Evolutionary conservation across 2,329 filamentous ascomycete genomes (phyloP), one percentile per base, ranked within the genome.

Genomic region (Fonsecaea erecta): DNA sequence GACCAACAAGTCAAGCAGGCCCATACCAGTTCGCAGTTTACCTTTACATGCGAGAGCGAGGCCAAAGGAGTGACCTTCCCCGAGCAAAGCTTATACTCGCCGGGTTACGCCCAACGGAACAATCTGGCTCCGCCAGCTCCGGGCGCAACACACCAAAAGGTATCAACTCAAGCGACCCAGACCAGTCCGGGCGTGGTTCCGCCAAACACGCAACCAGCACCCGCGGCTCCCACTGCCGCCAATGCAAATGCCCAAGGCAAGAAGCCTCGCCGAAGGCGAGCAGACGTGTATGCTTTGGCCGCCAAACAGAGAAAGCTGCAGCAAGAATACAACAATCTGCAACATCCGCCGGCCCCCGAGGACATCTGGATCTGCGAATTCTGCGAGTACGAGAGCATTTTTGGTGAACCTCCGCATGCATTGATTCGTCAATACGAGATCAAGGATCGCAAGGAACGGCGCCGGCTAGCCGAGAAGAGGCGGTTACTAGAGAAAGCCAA

Each of bases 361-460:
- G 91, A 97, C 67, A 85, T 93, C 57, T 98, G 93, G 91, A 93
- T 98, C 53, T 99, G 95, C 79, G 92, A 97, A 74, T 98, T 98
- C 76, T 99, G 95, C 81, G 95, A 99, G 77, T 99, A 97, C 75
- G 94, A 98, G 78, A 87, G 88, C 59, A 97, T 99, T 56, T 98
- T 97, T 75, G 94, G 94, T n/a, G 85, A 85, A 59, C 91, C 91
- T 1, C 95, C 95, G 0, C 85, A 87, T 72, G 92, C 92, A 56
- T 80, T 99, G 61, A 96, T 98, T 68, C 87, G 91, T 46, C 88
- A 93, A 68, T 99, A 98, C 75, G 95, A 99, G 79, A 91, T 94
- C 75, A 97, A 97, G 77, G 95, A 97, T 74, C 88, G 92, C 37
- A 90, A 90, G 66, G 88, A 92, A 75, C 89, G 92, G 55, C 91